These are phyloP conservation scores for Chaetomiaceae sp. DNA, from an alignment of 2,329 filamentous ascomycete genomes.

Conservation along the genomic window DNA sequence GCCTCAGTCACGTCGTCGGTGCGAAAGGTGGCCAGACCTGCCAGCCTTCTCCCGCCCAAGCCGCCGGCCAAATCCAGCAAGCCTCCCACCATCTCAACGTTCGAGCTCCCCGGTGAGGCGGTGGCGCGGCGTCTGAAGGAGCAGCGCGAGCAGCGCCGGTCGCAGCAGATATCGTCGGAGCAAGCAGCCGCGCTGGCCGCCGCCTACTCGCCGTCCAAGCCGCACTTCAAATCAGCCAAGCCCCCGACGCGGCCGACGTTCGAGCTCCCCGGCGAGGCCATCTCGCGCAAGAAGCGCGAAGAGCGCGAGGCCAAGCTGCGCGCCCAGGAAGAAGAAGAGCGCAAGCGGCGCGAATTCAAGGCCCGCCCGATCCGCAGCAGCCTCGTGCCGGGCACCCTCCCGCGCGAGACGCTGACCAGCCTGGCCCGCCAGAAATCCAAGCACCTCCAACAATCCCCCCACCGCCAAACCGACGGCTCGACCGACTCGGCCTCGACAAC, in stretches of 20 bases:
- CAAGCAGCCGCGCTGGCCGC: conserved; percentile 16
- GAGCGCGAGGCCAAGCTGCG: conserved; percentile 51
- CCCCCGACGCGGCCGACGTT: conserved; percentile 52
- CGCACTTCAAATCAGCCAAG: conserved; percentile 45
- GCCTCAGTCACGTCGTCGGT: conserved; percentile 22
- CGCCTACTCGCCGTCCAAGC: conserved; percentile 33
- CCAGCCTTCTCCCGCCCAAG: conserved; percentile 43
- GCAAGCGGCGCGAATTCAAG: conserved; percentile 58
- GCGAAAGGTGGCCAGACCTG: conserved; percentile 33
- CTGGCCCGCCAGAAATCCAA: conserved; percentile 40
- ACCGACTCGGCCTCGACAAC: conserved; percentile 27
- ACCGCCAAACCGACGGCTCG: conserved; percentile 4
- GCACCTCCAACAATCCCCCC: too few relatives aligned
- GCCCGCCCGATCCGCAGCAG: conserved; percentile 51
- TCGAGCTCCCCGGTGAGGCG: conserved; percentile 60
- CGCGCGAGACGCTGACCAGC: conserved; percentile 55
- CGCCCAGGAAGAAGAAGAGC: conserved; percentile 56
- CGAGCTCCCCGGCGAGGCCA: conserved; percentile 59
- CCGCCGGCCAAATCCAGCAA: conserved; percentile 49
- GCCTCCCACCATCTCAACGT: conserved; percentile 49
- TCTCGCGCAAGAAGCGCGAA: conserved; percentile 52
- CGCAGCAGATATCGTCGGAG: conserved; percentile 26
- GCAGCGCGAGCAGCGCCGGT: conserved; percentile 51
- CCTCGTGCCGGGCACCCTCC: conserved; percentile 37
- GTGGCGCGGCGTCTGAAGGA: conserved; percentile 54